phyloP scores from a whole-genome alignment of 139 green algal genomes.

The Auxenochlorella pyrenoidosa region DNA sequence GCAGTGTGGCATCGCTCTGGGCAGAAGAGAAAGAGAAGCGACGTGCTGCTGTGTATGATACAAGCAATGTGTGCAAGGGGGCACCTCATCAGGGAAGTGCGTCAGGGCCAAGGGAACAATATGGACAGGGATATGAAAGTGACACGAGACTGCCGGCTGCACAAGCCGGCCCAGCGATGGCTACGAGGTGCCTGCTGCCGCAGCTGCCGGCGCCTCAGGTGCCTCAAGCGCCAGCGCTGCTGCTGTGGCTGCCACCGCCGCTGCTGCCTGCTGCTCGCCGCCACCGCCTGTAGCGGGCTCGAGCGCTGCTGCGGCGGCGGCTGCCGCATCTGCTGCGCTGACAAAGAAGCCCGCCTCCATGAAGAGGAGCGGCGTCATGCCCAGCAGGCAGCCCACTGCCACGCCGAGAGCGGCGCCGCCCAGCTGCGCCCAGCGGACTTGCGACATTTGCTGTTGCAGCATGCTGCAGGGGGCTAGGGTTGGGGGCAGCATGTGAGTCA shows the following conservation, averaged over 20 bases:
- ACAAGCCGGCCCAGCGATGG: not conserved
- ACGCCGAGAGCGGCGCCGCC: constrained; percentile 66
- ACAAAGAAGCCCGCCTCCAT: constrained; percentile 42
- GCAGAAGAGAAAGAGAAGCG: not conserved
- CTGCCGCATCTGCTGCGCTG: not conserved
- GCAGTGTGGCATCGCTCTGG: too few species aligned
- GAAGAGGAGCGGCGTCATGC: constrained; percentile 54
- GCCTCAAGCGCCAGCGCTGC: not conserved
- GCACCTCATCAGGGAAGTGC: not conserved
- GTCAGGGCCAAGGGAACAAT: not conserved
- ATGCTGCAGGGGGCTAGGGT: constrained; percentile 19
- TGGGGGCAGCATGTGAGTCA: not conserved
- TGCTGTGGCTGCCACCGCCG: not conserved
- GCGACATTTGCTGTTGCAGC: constrained; percentile 48
- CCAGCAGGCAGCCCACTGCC: constrained; percentile 70
- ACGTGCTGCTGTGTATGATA: not conserved
- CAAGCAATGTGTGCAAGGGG: not conserved
- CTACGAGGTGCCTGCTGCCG: not conserved
- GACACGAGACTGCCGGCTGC: not conserved
- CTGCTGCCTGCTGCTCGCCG: not conserved
- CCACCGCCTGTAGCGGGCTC: too few species aligned
- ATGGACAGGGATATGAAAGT: too few species aligned
- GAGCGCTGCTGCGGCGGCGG: not conserved
- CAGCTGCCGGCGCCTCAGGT: not conserved
- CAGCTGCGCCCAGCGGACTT: constrained; percentile 38